These are phyloP conservation scores for Lasiodiplodia theobromae DNA, from an alignment of 2,329 filamentous ascomycete species.

Conservation along the genomic window DNA sequence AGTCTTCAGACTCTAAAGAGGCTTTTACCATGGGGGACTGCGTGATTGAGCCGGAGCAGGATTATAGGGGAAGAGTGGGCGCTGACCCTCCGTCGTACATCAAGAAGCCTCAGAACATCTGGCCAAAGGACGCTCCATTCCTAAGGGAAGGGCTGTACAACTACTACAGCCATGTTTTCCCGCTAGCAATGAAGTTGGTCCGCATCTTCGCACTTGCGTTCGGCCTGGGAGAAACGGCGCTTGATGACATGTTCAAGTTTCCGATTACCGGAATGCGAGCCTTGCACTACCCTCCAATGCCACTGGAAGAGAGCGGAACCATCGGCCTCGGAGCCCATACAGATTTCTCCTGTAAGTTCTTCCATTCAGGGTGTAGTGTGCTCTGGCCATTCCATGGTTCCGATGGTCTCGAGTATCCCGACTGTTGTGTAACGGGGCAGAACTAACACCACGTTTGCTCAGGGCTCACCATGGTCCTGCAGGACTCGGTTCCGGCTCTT, in stretches of 20 bases:
- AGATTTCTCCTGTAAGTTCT: slow-evolving; percentile 31
- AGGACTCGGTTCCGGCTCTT: slow-evolving; percentile 34
- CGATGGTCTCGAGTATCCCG: background rate
- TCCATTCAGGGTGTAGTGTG: background rate
- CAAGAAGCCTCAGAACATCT: slow-evolving; percentile 39
- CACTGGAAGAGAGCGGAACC: slow-evolving; percentile 21
- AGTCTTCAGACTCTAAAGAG: slow-evolving; percentile 39
- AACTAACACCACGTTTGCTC: background rate
- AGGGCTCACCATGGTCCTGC: slow-evolving; percentile 32
- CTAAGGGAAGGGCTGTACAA: slow-evolving; percentile 41
- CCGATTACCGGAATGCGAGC: slow-evolving; percentile 44
- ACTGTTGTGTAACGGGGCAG: slow-evolving; percentile 37
- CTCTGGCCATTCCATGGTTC: background rate
- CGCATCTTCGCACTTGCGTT: slow-evolving; percentile 41
- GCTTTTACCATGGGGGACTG: slow-evolving; percentile 50
- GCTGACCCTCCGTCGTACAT: slow-evolving; percentile 10
- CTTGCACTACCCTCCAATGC: slow-evolving; percentile 33
- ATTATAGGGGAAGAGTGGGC: slow-evolving; percentile 33
- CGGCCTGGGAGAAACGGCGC: slow-evolving; percentile 41
- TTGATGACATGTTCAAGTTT: slow-evolving; percentile 43
- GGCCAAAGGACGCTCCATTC: slow-evolving; percentile 43
- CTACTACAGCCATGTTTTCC: slow-evolving; percentile 44
- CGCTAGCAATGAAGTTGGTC: slow-evolving; percentile 44
- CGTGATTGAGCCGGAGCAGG: slow-evolving; percentile 47
- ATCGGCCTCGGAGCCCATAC: slow-evolving; percentile 35